Conservation (phyloP, 2,329 filamentous ascomycete genomes). For the Xylaria sp. region DNA sequence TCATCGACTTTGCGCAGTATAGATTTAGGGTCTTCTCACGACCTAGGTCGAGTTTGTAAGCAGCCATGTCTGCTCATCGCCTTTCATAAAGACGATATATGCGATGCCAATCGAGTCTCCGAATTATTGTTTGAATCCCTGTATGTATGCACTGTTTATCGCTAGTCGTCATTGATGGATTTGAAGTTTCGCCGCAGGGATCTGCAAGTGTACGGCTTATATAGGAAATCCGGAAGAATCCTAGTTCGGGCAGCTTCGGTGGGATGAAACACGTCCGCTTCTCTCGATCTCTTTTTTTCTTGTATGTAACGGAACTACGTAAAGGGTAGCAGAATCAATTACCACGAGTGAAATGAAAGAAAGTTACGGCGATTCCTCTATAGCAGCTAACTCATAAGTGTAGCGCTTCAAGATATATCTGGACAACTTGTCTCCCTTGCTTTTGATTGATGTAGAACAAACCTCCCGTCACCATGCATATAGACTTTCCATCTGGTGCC, state of each 20-base stretch:
- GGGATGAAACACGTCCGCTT: no score
- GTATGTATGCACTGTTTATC: neutral
- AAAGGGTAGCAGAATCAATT: no score
- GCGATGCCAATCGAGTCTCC: neutral
- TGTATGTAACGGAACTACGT: no score
- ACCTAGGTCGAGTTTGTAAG: neutral
- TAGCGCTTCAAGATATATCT: no score
- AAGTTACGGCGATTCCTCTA: no score
- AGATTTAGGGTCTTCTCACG: neutral
- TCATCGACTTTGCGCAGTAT: neutral
- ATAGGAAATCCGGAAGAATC: slow-evolving; percentile 16
- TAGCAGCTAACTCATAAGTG: no score
- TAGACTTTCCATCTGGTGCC: no score
- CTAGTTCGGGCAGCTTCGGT: neutral
- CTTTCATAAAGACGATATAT: neutral
- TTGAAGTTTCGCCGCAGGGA: slow-evolving; percentile 20
- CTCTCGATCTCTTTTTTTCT: no score
- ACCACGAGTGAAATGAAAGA: no score
- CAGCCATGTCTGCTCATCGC: neutral
- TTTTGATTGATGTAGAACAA: no score
- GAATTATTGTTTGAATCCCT: neutral
- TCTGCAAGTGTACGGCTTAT: neutral
- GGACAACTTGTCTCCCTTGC: no score
- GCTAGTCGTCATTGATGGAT: slow-evolving; percentile 24
- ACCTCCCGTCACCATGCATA: no score